Percentiles rank a stretch among this genome's conserved stretches.
Evolutionary conservation across 495 filamentous ascomycete species (phyloP).

Genomic region (Penicillium nucicola): DNA sequence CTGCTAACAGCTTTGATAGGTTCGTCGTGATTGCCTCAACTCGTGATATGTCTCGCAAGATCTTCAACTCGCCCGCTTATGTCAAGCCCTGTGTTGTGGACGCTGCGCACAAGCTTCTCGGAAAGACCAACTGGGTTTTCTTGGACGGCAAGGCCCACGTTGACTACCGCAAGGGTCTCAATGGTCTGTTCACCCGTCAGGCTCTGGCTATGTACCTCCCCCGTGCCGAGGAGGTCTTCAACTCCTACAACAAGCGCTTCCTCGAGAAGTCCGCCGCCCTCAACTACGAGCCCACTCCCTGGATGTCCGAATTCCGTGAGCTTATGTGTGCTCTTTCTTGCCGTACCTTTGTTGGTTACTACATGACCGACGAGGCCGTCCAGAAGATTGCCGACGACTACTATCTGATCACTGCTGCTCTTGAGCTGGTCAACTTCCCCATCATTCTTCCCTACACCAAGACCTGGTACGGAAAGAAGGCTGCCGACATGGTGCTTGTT

Average conservation of each 20-base stretch:
- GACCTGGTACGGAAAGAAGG: conserved; percentile 97
- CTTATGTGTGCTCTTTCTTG: conserved; percentile 93
- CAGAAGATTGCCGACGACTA: conserved; percentile 98
- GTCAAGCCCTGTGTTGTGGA: conserved; percentile 98
- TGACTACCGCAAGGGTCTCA: conserved; percentile 95
- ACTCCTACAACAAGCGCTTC: conserved; percentile 78
- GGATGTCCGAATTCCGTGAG: conserved; percentile 92
- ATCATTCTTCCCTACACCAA: conserved; percentile 95
- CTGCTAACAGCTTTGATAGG: conserved; percentile 42
- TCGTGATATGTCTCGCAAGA: conserved; percentile 92
- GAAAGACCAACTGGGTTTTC: conserved; percentile 94
- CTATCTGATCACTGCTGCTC: conserved; percentile 90
- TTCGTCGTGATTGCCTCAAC: conserved; percentile 97
- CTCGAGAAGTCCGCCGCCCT: conserved; percentile 65
- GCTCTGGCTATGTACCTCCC: conserved; percentile 87
- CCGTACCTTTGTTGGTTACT: conserved; percentile 95
- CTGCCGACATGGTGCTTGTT: conserved; percentile 83
- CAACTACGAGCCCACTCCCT: conserved; percentile 70
- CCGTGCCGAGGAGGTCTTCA: conserved; percentile 88
- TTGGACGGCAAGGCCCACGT: conserved; percentile 93
- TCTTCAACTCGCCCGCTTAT: conserved; percentile 90
- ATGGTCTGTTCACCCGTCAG: conserved; percentile 88
- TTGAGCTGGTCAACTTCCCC: conserved; percentile 98
- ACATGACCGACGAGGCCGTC: conserved; percentile 81
- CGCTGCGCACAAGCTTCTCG: conserved; percentile 89